Conservation (phyloP, 805 yeast species). For the Hanseniaspora opuntiae region DNA sequence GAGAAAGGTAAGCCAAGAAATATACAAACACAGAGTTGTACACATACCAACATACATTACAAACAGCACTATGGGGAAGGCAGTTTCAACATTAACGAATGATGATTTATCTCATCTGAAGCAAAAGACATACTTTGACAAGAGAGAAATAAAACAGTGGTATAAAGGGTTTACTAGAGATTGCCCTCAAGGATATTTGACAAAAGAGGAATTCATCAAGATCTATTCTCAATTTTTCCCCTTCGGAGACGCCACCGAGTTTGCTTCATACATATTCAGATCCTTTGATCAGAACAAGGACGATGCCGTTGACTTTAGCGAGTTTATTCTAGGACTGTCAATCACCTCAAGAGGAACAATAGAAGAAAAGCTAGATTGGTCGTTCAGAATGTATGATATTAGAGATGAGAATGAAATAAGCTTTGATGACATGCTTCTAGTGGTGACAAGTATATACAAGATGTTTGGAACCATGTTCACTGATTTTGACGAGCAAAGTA, state of each 20-base stretch:
- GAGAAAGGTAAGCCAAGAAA: too few relatives aligned
- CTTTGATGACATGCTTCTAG: slow-evolving; percentile 64
- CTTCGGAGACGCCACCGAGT: slow-evolving; percentile 90
- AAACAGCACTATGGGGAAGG: slow-evolving; percentile 61
- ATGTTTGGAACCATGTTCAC: slow-evolving; percentile 89
- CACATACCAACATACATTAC: background rate
- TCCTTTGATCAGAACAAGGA: slow-evolving; percentile 74
- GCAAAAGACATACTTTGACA: slow-evolving; percentile 79
- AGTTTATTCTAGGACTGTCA: slow-evolving; percentile 76
- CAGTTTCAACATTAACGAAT: slow-evolving; percentile 80
- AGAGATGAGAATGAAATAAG: slow-evolving; percentile 64
- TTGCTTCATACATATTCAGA: slow-evolving; percentile 73
- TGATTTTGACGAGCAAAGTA: background rate
- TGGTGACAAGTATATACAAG: slow-evolving; percentile 73
- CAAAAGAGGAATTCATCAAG: slow-evolving; percentile 75
- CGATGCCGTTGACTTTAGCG: slow-evolving; percentile 80
- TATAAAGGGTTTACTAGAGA: slow-evolving; percentile 90
- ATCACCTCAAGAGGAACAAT: slow-evolving; percentile 73
- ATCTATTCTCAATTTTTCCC: slow-evolving; percentile 96
- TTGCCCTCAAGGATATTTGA: slow-evolving; percentile 80
- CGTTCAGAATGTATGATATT: slow-evolving; percentile 75
- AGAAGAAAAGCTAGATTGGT: slow-evolving; percentile 80
- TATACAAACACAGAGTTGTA: too few relatives aligned
- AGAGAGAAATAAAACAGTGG: slow-evolving; percentile 95
- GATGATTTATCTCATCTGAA: slow-evolving; percentile 77